These are phyloP conservation scores for Candida arabinofermentans DNA, from an alignment of 805 yeast genomes.

Conservation along the genomic window DNA sequence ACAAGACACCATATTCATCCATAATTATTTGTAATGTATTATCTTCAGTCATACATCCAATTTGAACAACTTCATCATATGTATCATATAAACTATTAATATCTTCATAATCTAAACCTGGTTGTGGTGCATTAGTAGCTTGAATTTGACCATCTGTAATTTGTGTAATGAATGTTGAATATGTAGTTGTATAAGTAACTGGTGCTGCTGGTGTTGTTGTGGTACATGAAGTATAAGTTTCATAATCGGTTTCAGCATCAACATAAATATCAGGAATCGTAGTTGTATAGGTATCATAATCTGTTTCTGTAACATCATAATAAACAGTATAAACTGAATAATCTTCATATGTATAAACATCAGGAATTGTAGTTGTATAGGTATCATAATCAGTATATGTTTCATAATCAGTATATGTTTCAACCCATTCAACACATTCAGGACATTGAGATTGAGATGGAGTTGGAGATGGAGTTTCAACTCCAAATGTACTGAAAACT, in stretches of 20 bases:
- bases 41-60: constrained; percentile 12
- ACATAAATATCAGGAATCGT: not conserved
- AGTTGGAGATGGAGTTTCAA: not conserved
- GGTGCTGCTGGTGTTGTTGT: not conserved
- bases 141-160: constrained; percentile 45
- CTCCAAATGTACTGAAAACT: not conserved
- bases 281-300: not conserved
- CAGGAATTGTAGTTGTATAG: not conserved
- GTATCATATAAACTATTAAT: not conserved
- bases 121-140: constrained; percentile 32
- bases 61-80: not conserved
- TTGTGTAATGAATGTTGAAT: constrained; percentile 32
- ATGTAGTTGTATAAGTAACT: not conserved
- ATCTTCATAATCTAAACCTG: not conserved
- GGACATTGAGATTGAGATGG: not conserved
- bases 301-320: not conserved
- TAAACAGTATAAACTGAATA: not conserved
- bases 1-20: constrained; percentile 36
- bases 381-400: not conserved
- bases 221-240: not conserved
- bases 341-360: not conserved
- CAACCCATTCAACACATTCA: not conserved
- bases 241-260: not conserved
- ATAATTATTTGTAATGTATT: constrained; percentile 42
- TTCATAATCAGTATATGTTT: not conserved